Conservation (phyloP, 805 yeast species). For the Candida piceae region DNA sequence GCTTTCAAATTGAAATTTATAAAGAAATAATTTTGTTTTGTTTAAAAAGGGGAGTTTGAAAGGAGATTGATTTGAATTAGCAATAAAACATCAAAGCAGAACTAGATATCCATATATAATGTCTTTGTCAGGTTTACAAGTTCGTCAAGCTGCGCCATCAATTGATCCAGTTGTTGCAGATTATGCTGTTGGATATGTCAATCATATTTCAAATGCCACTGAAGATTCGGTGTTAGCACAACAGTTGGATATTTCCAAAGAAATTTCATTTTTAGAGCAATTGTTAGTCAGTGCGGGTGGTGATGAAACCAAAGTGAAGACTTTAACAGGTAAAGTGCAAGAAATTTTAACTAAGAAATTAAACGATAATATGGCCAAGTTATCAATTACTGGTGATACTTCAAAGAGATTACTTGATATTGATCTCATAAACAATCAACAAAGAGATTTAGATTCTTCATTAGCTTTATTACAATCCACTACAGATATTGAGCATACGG, state of each 20-base stretch:
- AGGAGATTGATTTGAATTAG: too few relatives aligned
- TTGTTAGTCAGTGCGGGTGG: conserved; percentile 85
- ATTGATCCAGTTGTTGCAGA: conserved; percentile 84
- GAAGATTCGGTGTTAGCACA: conserved; percentile 79
- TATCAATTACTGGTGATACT: conserved; percentile 78
- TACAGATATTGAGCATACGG: conserved; percentile 84
- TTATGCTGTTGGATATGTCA: conserved; percentile 88
- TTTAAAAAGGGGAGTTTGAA: too few relatives aligned
- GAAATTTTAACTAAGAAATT: conserved; percentile 48
- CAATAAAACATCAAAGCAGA: too few relatives aligned
- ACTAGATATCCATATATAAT: conserved; percentile 9
- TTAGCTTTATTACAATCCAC: conserved; percentile 74
- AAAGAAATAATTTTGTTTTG: too few relatives aligned
- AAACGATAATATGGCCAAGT: conserved; percentile 63
- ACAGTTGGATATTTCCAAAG: conserved; percentile 60
- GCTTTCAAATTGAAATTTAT: too few relatives aligned
- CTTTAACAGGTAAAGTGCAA: conserved; percentile 42
- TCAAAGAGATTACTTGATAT: conserved; percentile 81
- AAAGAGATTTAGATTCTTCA: conserved; percentile 70
- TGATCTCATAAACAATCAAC: conserved; percentile 63
- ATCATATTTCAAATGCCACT: conserved; percentile 71
- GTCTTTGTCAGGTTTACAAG: conserved; percentile 42
- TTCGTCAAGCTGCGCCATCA: conserved; percentile 81
- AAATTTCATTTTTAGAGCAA: conserved; percentile 60
- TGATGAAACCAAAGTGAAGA: conserved; percentile 45